Conservation (phyloP, 2,329 filamentous ascomycete species). For the Paradendryphiella salina region DNA sequence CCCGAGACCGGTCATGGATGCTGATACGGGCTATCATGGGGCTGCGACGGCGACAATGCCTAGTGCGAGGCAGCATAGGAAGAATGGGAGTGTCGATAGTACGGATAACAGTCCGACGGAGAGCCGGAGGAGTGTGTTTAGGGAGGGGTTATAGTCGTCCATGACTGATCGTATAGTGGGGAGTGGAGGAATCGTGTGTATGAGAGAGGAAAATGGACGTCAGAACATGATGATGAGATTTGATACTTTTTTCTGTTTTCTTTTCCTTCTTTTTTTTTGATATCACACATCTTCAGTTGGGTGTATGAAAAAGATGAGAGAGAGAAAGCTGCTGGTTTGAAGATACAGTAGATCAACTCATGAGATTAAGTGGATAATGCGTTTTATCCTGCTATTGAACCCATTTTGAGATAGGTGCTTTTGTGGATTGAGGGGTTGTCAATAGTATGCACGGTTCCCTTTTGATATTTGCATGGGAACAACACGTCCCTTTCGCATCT, state of each 20-base stretch:
- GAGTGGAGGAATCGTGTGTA: neutral
- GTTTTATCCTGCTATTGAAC: too few relatives aligned
- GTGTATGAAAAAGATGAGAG: too few relatives aligned
- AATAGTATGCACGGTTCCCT: too few relatives aligned
- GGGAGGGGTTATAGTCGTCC: constrained; percentile 62
- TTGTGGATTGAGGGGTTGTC: too few relatives aligned
- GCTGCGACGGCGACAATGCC: constrained; percentile 48
- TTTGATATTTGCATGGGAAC: too few relatives aligned
- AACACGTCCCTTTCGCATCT: too few relatives aligned
- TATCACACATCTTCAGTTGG: neutral
- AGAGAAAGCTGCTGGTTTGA: too few relatives aligned
- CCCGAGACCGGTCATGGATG: constrained; percentile 66
- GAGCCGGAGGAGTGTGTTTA: constrained; percentile 67
- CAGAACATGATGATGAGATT: neutral
- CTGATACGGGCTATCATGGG: constrained; percentile 46
- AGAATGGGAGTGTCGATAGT: constrained; percentile 39
- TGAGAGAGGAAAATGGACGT: too few relatives aligned
- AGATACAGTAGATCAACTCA: too few relatives aligned
- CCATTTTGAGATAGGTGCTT: too few relatives aligned
- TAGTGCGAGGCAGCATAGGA: constrained; percentile 42
- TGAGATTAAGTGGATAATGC: too few relatives aligned
- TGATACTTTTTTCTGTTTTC: neutral
- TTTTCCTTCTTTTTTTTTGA: neutral
- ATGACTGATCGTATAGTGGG: too few relatives aligned
- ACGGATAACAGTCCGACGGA: constrained; percentile 66